These are phyloP conservation scores for Geotrichum candidum DNA, from an alignment of 1,139 yeast species.

Conservation along the genomic window DNA sequence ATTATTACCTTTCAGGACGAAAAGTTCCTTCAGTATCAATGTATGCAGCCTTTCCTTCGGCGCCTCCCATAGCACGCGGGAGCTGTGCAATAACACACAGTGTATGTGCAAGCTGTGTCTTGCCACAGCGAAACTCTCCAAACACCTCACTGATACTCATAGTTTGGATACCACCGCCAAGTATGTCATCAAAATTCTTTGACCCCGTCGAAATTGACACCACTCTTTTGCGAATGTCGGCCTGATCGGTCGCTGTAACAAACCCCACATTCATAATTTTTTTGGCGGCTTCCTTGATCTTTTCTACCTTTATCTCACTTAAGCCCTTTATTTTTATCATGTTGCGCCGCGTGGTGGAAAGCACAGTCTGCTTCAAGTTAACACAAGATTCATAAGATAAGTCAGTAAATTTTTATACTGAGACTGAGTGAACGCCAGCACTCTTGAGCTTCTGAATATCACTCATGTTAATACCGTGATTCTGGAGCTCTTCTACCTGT, in stretches of 20 bases:
- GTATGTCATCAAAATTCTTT: constrained; percentile 46
- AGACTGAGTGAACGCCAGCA: constrained; percentile 50
- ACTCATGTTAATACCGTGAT: constrained; percentile 52
- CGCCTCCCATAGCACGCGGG: constrained; percentile 51
- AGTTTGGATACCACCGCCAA: constrained; percentile 56
- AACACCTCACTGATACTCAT: constrained; percentile 60
- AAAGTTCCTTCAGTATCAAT: constrained; percentile 53
- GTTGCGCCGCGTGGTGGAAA: constrained; percentile 51
- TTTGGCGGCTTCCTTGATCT: constrained; percentile 55
- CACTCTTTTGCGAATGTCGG: constrained; percentile 46
- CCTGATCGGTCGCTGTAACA: constrained; percentile 49
- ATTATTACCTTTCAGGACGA: constrained; percentile 20
- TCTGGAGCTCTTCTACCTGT: constrained; percentile 51
- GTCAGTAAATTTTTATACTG: constrained; percentile 35
- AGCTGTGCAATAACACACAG: constrained; percentile 55
- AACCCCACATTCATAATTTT: constrained; percentile 48
- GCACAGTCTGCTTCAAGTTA: constrained; percentile 37
- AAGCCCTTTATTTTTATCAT: constrained; percentile 49
- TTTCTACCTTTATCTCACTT: constrained; percentile 55
- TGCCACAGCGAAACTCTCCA: constrained; percentile 59
- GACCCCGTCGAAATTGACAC: constrained; percentile 49
- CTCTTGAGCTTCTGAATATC: constrained; percentile 50
- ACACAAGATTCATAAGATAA: neutral
- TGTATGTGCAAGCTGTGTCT: constrained; percentile 56
- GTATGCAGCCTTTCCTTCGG: constrained; percentile 56